Base-by-base conservation (phyloP, 2,329 filamentous ascomycete species). In the Aureobasidium sp. region DNA sequence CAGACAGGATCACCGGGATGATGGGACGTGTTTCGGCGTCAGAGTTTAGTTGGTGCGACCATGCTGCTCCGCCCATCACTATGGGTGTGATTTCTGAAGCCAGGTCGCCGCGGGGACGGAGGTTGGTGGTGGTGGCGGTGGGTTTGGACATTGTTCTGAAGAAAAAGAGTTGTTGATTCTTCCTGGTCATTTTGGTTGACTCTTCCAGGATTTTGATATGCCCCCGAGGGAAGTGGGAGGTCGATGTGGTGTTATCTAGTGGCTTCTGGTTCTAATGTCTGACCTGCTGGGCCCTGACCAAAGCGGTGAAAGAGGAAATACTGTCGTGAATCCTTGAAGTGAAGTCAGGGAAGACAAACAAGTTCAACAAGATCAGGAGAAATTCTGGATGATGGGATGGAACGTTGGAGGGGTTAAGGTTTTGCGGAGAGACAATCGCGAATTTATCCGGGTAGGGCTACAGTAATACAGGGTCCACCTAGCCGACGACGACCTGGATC, bases 31-130 rank as follows among this genome's bases (percentile, higher is more conserved):
- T 75, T 59, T 75, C 77, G 2, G 85, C 84, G 64, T 86, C 79
- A 22, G 75, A 66, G 62, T 88, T 84, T 67, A 88, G 88, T 66
- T 90, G 88, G 58, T 78, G 75, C 73, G 90, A 91, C 78, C 91
- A 91, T 53, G 86, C 90, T 21, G 84, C 88, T 29, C 86, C 90
- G 60, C 88, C 88, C 62, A 90, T 80, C 64, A 91, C 78, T 29
- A 93, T 78, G 7, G 88, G 86, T 4, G 88, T 86, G 53, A 93
- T 52, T 42, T 52, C 48, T 7, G 21, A 8, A 16, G 48, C 6
- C 3, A 49, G 17, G n/a, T 49, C 34, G 34, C 45, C 34, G 25
- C 45, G 45, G 1, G 45, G 45, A 16, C 45, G 45, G 1, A 19
- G 16, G 11, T 6, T 6, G 6, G 27, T 12, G 27, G 27, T 30